Evolutionary conservation across 805 yeast genomes (phyloP), one percentile per base, ranked within the genome.

Genomic region (Nakazawaea laoshanensis): DNA sequence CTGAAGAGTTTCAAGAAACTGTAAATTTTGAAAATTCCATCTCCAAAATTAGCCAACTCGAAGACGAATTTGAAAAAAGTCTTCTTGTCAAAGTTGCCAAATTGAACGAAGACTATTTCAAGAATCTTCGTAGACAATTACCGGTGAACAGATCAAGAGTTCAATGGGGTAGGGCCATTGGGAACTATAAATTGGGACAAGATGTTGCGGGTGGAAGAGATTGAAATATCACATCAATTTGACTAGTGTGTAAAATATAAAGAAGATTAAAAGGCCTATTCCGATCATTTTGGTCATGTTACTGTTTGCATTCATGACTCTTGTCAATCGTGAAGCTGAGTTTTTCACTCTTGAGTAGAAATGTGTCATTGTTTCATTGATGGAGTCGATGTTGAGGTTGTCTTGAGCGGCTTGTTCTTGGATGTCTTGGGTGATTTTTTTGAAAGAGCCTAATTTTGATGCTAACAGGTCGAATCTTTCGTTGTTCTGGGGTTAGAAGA

Each of bases 121-220:
- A 89, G 59, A 69, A 70, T 39, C 67, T 89, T 45, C 74, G 98
- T 59, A 78, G 98, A 56, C 85, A 85, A 53, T 65, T 89, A 42
- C 98, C 98, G 6, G 78, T 89, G 14, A 89, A 95, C 14, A 71
- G 96, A 51, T 72, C 95, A 12, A 87, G 82, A 53, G 80, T 89
- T 48, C 84, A 85, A 53, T 89, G 98, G 98, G 96, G 95, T 19
- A 83, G 74, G 49, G 85, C 96, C 8, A 84, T 86, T 45, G 94
- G 94, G 12, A 83, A 78, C 51, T 88, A 88, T 59, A 74, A 85
- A 48, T 63, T 89, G 27, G 97, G 97, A 12, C 77, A 76, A 42
- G 88, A 82, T 50, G 87, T 78, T 21, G 78, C 66, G 8, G 63
- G 65, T 33, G 67, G 64, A 32, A 47, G 59, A 48, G 48, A 53